Base-by-base conservation (phyloP, 345 rosid genomes). In the Dimocarpus longan region DNA sequence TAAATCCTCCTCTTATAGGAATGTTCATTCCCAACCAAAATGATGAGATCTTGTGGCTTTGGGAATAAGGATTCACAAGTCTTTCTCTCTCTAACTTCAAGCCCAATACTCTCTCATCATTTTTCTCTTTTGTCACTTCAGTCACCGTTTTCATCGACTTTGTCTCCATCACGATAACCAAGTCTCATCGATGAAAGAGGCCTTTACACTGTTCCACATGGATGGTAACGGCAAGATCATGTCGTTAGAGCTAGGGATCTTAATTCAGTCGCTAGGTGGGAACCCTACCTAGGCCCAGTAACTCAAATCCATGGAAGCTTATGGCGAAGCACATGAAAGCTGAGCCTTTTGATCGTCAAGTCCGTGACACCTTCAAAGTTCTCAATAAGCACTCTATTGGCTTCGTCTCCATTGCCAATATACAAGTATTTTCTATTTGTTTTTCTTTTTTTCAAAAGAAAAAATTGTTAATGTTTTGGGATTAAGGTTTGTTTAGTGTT, bases 301-400 rank as follows among this genome's bases (percentile, higher is more conserved):
- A 32, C 90, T 93, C 66, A 93, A 93, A 76, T 80, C 95, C 65
- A 92, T 95, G 93, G n/a, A 97, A 92, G 77, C 93, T 93, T 67
- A 93, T 95, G 98, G 91, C 93, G 28, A 92, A 92, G 81, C 98
- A 95, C 76, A 85, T 95, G 89, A 92, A 92, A 71, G 85, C 93
- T 0, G 98, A 95, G 84, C 98, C 98, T 0, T 95, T 93, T 84
- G 98, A 95, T 84, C 94, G 95, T 70, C 97, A 95, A 92, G 89
- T 95, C 44, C 94, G 98, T 9, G 97, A 95, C 75, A 98, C 98
- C 0, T 95, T 95, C 91, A 91, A 92, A 81, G 98, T 95, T 57
- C 94, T 95, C 22, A 98, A 95, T 65, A 95, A 95, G 91, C 98
- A 95, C 66, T 74, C 85, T 5, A 90, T 98, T 0, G 98, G 98